Percentiles rank a stretch among this genome's conserved stretches.
These are phyloP conservation scores for Pichia membranifaciens DNA, from an alignment of 805 yeast genomes.

Conservation along the genomic window DNA sequence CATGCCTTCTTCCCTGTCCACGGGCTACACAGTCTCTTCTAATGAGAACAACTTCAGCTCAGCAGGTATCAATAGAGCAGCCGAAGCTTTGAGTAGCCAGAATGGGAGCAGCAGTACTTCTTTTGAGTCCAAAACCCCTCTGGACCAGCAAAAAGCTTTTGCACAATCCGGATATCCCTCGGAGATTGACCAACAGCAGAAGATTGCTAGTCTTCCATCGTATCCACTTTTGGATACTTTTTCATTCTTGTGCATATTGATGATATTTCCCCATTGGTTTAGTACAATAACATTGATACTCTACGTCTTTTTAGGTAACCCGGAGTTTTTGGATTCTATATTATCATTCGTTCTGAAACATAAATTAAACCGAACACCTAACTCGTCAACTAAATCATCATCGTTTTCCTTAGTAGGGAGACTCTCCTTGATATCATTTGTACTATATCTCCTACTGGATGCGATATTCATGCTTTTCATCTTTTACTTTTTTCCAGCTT, in stretches of 20 bases:
- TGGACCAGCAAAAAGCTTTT: too few relatives aligned
- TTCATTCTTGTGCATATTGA: slow-evolving; percentile 24
- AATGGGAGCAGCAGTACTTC: too few relatives aligned
- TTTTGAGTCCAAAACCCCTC: too few relatives aligned
- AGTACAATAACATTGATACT: slow-evolving; percentile 18
- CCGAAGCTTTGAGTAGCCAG: too few relatives aligned
- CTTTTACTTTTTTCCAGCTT: slow-evolving; percentile 20
- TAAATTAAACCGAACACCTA: slow-evolving; percentile 20
- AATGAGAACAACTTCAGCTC: too few relatives aligned
- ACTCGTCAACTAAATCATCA: background rate
- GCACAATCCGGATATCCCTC: too few relatives aligned
- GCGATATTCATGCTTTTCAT: slow-evolving; percentile 16
- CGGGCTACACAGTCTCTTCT: too few relatives aligned
- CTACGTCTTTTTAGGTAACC: slow-evolving; percentile 24
- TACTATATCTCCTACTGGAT: slow-evolving; percentile 17
- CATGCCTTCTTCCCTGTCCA: background rate
- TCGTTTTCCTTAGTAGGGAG: slow-evolving; percentile 1
- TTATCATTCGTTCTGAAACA: slow-evolving; percentile 25
- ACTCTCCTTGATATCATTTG: slow-evolving; percentile 9
- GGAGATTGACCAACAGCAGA: background rate
- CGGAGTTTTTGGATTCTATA: slow-evolving; percentile 23
- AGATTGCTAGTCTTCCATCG: slow-evolving; percentile 16
- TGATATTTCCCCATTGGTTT: slow-evolving; percentile 26
- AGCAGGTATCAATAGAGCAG: too few relatives aligned
- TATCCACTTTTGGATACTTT: slow-evolving; percentile 27